Evolutionary conservation across 805 yeast genomes (phyloP).

Genomic region (Lipomyces sp.): DNA sequence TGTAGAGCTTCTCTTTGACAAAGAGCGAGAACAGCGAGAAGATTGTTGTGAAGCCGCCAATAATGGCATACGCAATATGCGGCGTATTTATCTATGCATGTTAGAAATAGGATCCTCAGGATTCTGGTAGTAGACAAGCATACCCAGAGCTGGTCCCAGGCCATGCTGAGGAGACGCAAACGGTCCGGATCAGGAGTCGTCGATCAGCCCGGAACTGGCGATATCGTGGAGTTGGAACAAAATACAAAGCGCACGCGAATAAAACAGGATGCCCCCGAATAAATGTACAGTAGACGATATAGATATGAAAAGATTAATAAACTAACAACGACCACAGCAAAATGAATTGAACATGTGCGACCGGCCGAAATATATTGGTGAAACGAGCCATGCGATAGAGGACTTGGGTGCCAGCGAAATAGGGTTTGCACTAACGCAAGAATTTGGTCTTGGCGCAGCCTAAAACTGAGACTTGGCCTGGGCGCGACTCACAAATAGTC

Average conservation of each 20-base stretch:
- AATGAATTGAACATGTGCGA: background rate
- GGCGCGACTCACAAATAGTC: background rate
- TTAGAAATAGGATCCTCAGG: background rate
- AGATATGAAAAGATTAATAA: background rate
- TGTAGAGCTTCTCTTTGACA: conserved; percentile 79
- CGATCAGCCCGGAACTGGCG: background rate
- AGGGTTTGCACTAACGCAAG: background rate
- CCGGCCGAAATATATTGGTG: background rate
- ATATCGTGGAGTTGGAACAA: background rate
- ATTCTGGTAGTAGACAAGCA: conserved; percentile 8
- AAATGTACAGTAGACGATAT: background rate
- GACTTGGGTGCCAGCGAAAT: background rate
- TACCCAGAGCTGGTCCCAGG: conserved; percentile 47
- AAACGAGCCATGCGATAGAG: background rate
- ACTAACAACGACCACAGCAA: background rate
- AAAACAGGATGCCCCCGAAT: no score
- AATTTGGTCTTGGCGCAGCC: background rate
- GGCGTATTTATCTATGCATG: conserved; percentile 55
- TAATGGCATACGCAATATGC: conserved; percentile 85
- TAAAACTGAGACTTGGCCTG: background rate
- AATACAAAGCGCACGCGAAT: background rate
- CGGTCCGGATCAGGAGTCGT: background rate
- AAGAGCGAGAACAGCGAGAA: conserved; percentile 82
- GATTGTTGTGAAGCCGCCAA: conserved; percentile 79
- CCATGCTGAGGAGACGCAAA: conserved; percentile 36